These are phyloP conservation scores for Exophiala sp. DNA, from an alignment of 2,329 filamentous ascomycete species.

Conservation along the genomic window DNA sequence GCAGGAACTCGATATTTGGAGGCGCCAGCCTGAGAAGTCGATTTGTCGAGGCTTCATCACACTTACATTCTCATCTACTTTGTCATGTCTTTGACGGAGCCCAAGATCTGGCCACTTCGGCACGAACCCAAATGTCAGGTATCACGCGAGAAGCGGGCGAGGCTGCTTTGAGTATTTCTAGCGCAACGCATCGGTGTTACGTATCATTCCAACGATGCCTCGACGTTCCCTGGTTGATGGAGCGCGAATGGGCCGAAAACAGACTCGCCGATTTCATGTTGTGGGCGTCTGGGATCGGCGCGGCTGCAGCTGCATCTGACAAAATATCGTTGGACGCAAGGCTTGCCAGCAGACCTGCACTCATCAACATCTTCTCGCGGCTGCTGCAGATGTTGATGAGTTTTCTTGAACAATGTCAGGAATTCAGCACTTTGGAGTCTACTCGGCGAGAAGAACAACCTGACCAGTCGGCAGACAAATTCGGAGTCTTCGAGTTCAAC, in stretches of 20 bases:
- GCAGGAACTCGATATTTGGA: too few species aligned
- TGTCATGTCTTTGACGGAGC: background rate
- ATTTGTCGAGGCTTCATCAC: background rate
- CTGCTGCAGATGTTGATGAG: background rate
- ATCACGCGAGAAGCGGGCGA: background rate
- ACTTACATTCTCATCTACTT: too few species aligned
- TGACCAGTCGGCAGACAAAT: too few species aligned
- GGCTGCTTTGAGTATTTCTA: background rate
- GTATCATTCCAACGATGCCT: too few species aligned
- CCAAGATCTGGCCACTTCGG: background rate
- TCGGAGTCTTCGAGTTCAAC: too few species aligned
- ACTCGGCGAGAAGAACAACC: too few species aligned
- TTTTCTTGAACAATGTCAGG: too few species aligned
- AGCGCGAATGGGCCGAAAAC: constrained; percentile 6
- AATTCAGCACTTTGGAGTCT: too few species aligned
- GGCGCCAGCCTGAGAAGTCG: too few species aligned
- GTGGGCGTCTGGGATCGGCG: constrained; percentile 2
- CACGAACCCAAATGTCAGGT: background rate
- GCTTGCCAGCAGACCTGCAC: background rate
- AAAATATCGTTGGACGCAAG: background rate
- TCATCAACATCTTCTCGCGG: background rate
- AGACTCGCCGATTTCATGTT: constrained; percentile 2
- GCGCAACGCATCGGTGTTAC: too few species aligned
- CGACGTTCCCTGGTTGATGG: too few species aligned
- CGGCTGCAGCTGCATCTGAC: background rate